Conservation (phyloP, 2,329 filamentous ascomycete species). For the Orbilia javanica region DNA sequence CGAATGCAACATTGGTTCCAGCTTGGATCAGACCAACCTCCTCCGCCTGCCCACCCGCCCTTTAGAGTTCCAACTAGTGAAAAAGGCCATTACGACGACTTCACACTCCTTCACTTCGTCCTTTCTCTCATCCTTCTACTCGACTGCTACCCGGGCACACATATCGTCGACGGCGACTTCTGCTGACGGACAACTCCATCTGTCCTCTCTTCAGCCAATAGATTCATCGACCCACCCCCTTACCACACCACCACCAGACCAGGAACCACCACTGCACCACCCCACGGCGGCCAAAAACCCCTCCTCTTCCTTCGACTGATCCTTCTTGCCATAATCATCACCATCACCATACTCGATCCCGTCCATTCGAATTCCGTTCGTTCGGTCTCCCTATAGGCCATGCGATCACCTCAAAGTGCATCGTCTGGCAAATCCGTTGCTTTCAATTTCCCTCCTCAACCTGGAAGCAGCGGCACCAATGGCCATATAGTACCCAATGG, state of each 20-base stretch:
- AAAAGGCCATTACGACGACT: neutral
- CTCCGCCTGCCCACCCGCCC: neutral
- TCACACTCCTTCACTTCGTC: neutral
- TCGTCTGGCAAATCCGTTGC: conserved; percentile 48
- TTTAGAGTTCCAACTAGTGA: neutral
- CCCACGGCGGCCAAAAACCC: neutral
- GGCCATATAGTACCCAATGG: conserved; percentile 37
- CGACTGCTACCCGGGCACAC: neutral
- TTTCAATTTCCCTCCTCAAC: conserved; percentile 15
- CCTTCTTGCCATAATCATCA: neutral
- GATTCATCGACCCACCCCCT: neutral
- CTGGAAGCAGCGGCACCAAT: conserved; percentile 30
- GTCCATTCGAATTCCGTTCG: conserved; percentile 6
- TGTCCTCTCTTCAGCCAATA: neutral
- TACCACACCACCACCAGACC: neutral
- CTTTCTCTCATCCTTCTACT: neutral
- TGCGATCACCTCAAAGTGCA: conserved; percentile 56
- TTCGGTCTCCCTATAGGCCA: conserved; percentile 13
- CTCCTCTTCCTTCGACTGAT: neutral
- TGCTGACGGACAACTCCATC: neutral
- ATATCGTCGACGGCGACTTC: neutral
- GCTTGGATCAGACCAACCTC: conserved; percentile 10
- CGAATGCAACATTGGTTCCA: conserved; percentile 18
- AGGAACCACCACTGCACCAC: neutral
- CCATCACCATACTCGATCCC: neutral